Percentiles rank a stretch among this genome's conserved stretches.
Conservation (phyloP, 768 basidiomycete species). For the Gymnopilus dilepis region DNA sequence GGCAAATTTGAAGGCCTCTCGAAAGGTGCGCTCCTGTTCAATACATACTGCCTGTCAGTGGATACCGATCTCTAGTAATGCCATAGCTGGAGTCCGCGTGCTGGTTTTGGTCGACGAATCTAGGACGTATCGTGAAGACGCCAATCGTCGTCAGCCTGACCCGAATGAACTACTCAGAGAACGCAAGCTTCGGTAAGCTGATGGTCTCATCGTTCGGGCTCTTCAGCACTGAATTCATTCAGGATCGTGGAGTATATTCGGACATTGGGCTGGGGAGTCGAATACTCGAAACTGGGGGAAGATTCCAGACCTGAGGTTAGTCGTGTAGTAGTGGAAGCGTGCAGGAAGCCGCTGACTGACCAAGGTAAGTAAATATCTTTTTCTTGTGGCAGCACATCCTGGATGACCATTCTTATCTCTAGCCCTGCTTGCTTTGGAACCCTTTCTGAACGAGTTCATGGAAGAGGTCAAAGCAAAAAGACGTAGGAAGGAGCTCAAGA, state of each 20-base stretch:
- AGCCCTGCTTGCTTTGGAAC: neutral
- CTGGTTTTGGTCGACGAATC: neutral
- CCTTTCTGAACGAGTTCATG: constrained; percentile 2
- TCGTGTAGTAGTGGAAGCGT: neutral
- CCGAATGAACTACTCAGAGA: neutral
- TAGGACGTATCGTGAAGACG: neutral
- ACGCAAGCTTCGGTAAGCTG: neutral
- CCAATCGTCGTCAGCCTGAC: neutral
- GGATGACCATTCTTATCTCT: neutral
- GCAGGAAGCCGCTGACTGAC: neutral
- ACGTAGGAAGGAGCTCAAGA: neutral
- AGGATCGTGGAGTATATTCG: neutral
- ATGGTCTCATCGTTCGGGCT: neutral
- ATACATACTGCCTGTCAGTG: too few relatives aligned
- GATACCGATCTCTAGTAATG: too few relatives aligned
- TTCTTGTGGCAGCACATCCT: neutral
- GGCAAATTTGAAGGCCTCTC: too few relatives aligned
- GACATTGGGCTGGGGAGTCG: neutral
- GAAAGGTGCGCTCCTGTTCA: too few relatives aligned
- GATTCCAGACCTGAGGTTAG: neutral
- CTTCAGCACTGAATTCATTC: neutral
- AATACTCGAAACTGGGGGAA: neutral
- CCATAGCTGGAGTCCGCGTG: too few relatives aligned
- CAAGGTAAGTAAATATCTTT: neutral
- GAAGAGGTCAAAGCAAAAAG: neutral